Percentiles rank a stretch among this genome's conserved stretches.
phyloP scores from a whole-genome alignment of 169 alveolate genomes.

The Babesia caballi region DNA sequence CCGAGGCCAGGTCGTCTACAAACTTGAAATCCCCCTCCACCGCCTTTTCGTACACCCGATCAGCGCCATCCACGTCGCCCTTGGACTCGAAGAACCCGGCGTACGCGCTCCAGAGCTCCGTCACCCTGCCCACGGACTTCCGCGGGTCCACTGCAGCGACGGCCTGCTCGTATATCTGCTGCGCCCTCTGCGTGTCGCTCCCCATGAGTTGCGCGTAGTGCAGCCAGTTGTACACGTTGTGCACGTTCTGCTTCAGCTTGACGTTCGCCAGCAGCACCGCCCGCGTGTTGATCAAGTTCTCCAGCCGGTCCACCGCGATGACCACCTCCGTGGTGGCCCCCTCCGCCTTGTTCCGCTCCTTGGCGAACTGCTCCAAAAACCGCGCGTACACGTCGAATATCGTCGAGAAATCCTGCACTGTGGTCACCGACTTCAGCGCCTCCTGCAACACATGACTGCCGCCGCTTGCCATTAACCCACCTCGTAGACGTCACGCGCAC shows the following conservation, averaged over 20 bases:
- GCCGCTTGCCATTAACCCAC: background rate
- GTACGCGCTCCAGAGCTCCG: conserved; percentile 76
- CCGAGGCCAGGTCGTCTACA: conserved; percentile 80
- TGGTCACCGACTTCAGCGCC: conserved; percentile 80
- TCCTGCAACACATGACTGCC: conserved; percentile 62
- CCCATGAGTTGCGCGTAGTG: conserved; percentile 68
- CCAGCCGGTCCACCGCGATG: conserved; percentile 68
- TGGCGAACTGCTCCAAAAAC: conserved; percentile 82
- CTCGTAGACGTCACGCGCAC: conserved; percentile 82
- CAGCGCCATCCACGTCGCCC: conserved; percentile 71
- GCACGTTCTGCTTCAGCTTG: conserved; percentile 86
- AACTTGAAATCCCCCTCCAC: conserved; percentile 66
- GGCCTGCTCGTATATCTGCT: conserved; percentile 62
- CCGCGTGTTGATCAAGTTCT: conserved; percentile 75
- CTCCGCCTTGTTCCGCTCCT: conserved; percentile 47
- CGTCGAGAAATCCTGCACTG: conserved; percentile 87
- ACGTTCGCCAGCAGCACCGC: conserved; percentile 78
- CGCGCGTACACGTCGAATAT: conserved; percentile 83
- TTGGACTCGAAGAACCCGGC: conserved; percentile 75
- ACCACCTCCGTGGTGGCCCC: conserved; percentile 49
- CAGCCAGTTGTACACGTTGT: conserved; percentile 90
- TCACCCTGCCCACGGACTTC: conserved; percentile 75
- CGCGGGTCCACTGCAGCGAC: conserved; percentile 78
- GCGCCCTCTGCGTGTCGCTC: conserved; percentile 31
- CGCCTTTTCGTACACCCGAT: conserved; percentile 68